A percentile compares a stretch with the other conserved stretches of the same genome.
Evolutionary conservation across 192 early-diverging fungal genomes (phyloP).

Genomic region (Coemansia sp.): DNA sequence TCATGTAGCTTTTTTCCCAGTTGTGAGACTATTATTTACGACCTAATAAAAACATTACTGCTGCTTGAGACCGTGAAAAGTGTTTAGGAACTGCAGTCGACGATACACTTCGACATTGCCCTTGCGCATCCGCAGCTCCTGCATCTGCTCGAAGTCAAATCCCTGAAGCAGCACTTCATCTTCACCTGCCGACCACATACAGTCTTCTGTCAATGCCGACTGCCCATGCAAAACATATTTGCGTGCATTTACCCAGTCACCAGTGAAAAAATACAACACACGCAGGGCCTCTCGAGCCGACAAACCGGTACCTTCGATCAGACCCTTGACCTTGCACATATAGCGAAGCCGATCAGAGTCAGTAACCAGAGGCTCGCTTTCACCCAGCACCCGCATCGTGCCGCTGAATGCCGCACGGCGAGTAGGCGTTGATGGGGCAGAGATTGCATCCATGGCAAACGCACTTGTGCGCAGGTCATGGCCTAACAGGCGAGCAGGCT

Average conservation of each 20-base stretch:
- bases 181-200: constrained; percentile 38
- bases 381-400: constrained; percentile 48
- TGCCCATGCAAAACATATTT: constrained; percentile 25
- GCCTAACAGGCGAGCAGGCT: constrained; percentile 13
- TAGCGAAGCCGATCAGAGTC: constrained; percentile 33
- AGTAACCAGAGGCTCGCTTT: constrained; percentile 26
- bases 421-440: constrained; percentile 25
- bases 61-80: constrained; percentile 25
- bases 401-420: constrained; percentile 44
- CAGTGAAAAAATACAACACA: constrained; percentile 40
- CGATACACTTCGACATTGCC: constrained; percentile 52
- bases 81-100: constrained; percentile 49
- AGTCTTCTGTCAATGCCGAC: constrained; percentile 9
- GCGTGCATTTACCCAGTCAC: constrained; percentile 49
- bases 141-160: constrained; percentile 18
- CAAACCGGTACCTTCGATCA: constrained; percentile 27
- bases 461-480: background rate
- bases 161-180: constrained; percentile 30
- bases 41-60: constrained; percentile 3
- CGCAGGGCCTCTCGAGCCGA: constrained; percentile 35
- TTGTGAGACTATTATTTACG: background rate
- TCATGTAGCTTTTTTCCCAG: constrained; percentile 69
- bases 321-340: constrained; percentile 46
- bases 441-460: background rate
- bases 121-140: constrained; percentile 37